Conservation (phyloP, 345 rosid species). For the Eucalyptus regnans region DNA sequence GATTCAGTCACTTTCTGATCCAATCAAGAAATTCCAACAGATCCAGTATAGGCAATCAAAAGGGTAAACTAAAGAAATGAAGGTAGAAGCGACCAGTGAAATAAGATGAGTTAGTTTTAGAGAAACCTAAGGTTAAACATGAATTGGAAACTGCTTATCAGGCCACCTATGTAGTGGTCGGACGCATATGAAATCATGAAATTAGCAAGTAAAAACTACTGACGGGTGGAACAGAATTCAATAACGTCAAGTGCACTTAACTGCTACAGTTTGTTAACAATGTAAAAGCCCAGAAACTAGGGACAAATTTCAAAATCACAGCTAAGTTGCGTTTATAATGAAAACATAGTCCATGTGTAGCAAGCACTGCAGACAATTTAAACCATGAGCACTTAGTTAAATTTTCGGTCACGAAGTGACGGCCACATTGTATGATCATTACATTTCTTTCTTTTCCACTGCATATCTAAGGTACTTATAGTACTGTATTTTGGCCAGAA, state of each 20-base stretch:
- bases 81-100: background rate
- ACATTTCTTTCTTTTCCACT: background rate
- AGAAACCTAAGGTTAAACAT: background rate
- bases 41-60: background rate
- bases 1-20: background rate
- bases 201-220: background rate
- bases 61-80: background rate
- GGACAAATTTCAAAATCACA: background rate
- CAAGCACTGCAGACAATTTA: background rate
- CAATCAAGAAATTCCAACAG: background rate
- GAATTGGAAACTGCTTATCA: background rate
- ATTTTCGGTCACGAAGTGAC: background rate
- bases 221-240: background rate
- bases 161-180: background rate
- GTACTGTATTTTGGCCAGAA: background rate
- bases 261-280: background rate
- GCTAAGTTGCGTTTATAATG: background rate
- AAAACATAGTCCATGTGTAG: background rate
- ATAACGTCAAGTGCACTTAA: background rate
- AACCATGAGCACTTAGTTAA: background rate
- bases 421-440: background rate
- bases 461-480: background rate
- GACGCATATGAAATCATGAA: background rate
- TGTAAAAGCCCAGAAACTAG: background rate
- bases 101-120: background rate